Evolutionary conservation across 768 basidiomycete genomes (phyloP).

Genomic region (Boletus tylopilopsis): DNA sequence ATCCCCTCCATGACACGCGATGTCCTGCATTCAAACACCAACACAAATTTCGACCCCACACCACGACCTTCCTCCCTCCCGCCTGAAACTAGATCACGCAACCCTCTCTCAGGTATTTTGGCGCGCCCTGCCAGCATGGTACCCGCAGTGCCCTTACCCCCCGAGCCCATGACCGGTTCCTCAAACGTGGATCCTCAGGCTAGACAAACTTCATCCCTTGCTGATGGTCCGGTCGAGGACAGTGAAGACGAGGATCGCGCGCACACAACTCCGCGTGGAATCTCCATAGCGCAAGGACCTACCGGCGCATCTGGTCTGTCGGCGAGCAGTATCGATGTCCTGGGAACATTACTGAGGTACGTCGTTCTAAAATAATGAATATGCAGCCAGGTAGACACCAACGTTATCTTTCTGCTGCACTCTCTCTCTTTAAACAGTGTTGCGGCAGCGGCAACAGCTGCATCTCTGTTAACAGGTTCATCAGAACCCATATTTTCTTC

Average conservation of each 20-base stretch:
- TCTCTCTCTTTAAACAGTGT: slow-evolving; percentile 46
- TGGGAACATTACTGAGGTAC: slow-evolving; percentile 80
- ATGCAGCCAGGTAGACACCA: background rate
- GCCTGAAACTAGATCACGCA: slow-evolving; percentile 30
- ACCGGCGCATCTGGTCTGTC: slow-evolving; percentile 42
- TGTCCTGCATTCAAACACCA: slow-evolving; percentile 3
- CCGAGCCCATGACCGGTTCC: slow-evolving; percentile 5
- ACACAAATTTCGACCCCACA: slow-evolving; percentile 4
- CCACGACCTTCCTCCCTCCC: slow-evolving; percentile 23
- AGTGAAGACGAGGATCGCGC: slow-evolving; percentile 16
- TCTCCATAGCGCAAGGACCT: slow-evolving; percentile 27
- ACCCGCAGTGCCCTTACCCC: slow-evolving; percentile 14
- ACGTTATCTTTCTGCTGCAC: background rate
- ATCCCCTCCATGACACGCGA: slow-evolving; percentile 2
- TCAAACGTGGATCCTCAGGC: slow-evolving; percentile 1
- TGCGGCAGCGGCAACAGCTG: slow-evolving; percentile 89
- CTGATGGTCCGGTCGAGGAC: slow-evolving; percentile 5
- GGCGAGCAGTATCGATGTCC: slow-evolving; percentile 74
- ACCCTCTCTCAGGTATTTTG: slow-evolving; percentile 37
- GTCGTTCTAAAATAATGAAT: slow-evolving; percentile 9
- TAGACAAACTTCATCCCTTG: background rate
- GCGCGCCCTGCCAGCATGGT: slow-evolving; percentile 35
- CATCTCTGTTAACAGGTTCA: slow-evolving; percentile 74
- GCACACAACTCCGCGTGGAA: slow-evolving; percentile 17
- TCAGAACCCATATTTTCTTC: slow-evolving; percentile 62